Conservation (phyloP, 306 rosid genomes). For the Medicago lupulina region DNA sequence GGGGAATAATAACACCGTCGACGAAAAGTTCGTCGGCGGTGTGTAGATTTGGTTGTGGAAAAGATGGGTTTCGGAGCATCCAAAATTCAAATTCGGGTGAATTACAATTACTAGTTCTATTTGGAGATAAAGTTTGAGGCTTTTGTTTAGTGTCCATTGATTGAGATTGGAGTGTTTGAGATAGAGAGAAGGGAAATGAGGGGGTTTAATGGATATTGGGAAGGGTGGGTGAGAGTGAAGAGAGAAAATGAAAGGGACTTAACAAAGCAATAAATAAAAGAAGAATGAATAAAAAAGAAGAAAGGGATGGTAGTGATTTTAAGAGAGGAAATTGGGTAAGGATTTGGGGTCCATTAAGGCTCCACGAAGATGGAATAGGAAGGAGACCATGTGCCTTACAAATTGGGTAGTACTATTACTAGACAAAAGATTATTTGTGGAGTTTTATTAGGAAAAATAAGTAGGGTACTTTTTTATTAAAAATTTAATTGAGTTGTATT, state of each 20-base stretch:
- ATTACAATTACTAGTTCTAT: constrained; percentile 44
- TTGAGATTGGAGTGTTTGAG: constrained; percentile 25
- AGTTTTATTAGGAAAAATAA: background rate
- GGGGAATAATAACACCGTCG: constrained; percentile 87
- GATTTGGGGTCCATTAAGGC: constrained; percentile 45
- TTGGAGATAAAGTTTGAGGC: constrained; percentile 43
- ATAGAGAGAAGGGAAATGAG: constrained; percentile 3
- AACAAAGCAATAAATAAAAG: constrained; percentile 47
- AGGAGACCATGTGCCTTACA: constrained; percentile 44
- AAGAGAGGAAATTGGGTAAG: constrained; percentile 24
- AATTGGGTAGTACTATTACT: constrained; percentile 6
- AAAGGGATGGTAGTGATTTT: constrained; percentile 45
- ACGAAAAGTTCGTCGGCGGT: constrained; percentile 93
- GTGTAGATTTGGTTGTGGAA: constrained; percentile 72
- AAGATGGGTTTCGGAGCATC: constrained; percentile 89
- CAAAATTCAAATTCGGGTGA: constrained; percentile 99
- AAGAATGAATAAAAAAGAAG: constrained; percentile 33
- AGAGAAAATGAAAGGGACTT: constrained; percentile 45
- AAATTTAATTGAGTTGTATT: background rate
- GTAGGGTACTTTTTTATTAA: background rate
- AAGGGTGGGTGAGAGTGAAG: constrained; percentile 27
- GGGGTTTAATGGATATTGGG: constrained; percentile 5
- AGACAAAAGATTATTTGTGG: constrained; percentile 15
- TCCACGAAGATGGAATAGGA: constrained; percentile 30
- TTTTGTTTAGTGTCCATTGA: constrained; percentile 57